These are phyloP conservation scores for Suaeda aralocaspica DNA, from an alignment of 148 eudicot genomes.

Conservation along the genomic window DNA sequence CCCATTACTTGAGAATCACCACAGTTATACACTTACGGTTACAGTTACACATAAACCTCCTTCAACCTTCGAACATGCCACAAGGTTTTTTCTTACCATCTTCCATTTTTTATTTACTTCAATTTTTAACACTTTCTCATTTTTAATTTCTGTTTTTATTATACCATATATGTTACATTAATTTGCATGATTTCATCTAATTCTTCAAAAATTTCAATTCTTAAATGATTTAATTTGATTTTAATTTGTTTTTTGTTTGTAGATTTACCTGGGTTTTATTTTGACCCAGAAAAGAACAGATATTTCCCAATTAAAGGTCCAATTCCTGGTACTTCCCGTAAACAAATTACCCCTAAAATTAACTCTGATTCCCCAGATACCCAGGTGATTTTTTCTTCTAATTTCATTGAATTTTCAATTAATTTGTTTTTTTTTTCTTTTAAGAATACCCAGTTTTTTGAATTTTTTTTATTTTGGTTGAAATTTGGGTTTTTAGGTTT, in stretches of 20 bases:
- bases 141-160: neutral
- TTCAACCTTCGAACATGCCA: constrained; percentile 22
- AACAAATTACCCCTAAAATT: constrained; percentile 17
- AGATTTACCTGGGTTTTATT: constrained; percentile 80
- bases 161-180: neutral
- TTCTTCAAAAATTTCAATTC: neutral
- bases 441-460: neutral
- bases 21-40: too few relatives aligned
- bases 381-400: constrained; percentile 19
- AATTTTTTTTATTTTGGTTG: neutral
- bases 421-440: neutral
- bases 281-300: constrained; percentile 62
- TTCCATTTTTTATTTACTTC: too few relatives aligned
- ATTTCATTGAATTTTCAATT: neutral
- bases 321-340: constrained; percentile 58
- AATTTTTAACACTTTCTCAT: too few relatives aligned
- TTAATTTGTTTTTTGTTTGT: too few relatives aligned
- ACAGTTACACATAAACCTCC: neutral
- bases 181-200: neutral
- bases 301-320: constrained; percentile 65
- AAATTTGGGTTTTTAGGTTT: neutral
- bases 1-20: too few relatives aligned
- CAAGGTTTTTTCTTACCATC: constrained; percentile 19
- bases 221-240: neutral
- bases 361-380: constrained; percentile 21